Base-by-base conservation (phyloP, 1,284 basidiomycete species). In the Ceratobasidium sp. region DNA sequence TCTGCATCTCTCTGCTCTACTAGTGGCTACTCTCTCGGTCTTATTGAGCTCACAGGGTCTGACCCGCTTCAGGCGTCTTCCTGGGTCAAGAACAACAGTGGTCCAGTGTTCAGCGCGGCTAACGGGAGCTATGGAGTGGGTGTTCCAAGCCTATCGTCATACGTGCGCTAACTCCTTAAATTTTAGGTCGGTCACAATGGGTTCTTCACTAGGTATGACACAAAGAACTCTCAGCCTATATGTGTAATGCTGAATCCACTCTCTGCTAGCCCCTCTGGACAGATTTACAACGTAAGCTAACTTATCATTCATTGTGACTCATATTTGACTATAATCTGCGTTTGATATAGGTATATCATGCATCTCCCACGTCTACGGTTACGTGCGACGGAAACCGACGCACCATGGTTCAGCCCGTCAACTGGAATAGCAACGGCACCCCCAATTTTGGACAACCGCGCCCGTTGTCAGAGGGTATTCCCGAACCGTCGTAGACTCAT, bases 221-320 rank as follows among this genome's bases (percentile, higher is more conserved):
- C 21, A 5, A 12, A 3, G 8, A n/a, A 57, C 18, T 57, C 3
- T 26, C 18, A 30, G n/a, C 39, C 43, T 32, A 26, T 36, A 67
- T 12, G 18, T 28, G 3, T 10, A 3, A 10, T 18, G 14, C 41
- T 34, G 12, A 26, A 18, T 9, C n/a, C 2, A 21, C 4, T 4
- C 18, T 14, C 23, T 39, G 5, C 39, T n/a, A 78, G 79, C 62
- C 78, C 81, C 0, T 78, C 77, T 34, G 79, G 79, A 5, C 76
- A 77, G 41, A 79, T 80, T 30, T 80, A 76, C 74, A 81, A 78
- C 50, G 80, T 81, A 48, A 81, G 77, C n/a, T n/a, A n/a, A n/a
- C n/a, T n/a, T 64, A 79, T 18, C 32, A 16, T n/a, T n/a, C 46
- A 39, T 39, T 39, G 36, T 39, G 14, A 6, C 36, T 14, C 14